Evolutionary conservation across 169 alveolate species (phyloP), one percentile per base, ranked within the genome.

Genomic region (Theileria sp.): DNA sequence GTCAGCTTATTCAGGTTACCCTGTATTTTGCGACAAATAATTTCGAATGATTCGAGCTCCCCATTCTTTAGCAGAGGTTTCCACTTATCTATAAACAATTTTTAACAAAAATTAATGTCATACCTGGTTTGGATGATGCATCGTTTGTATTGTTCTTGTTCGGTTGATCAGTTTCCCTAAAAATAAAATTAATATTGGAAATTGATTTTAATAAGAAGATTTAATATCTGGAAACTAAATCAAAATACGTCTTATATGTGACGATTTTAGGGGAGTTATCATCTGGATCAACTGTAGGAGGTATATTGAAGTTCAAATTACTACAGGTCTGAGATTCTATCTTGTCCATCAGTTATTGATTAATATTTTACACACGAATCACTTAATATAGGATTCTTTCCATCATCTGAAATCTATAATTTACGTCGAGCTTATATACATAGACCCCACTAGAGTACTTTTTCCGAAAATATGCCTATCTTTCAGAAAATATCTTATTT

Each of bases 1-100:
- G 98, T 95, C 75, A 95, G 88, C 81, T 95, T 95, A 71, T 95
- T 95, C 30, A 95, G 89, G 60, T 92, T 80, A 23, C 95, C 88
- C 73, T 95, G 94, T 64, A 92, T 92, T 28, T 90, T 90, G 49
- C 98, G 75, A 58, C 85, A 75, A 61, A 74, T 19, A 65, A 74
- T 64, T 8, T 85, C 91, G 15, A 71, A 67, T 61, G 68, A 38
- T 19, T 71, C 79, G 15, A 61, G 54, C 15, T 28, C 17, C 30
- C 76, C 74, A 36, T 79, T 74, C 30, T 67, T 69, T 0, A 79
- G 38, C 51, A 64, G 25, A 23, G 91, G 66, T 17, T 77, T 75
- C 91, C 91, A 85, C 58, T 72, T 49, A 8, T 50, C 81, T 54
- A 32, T 36, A 19, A 76, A 66, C 3, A 58, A 51, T 21, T 77